A percentile compares a stretch with the other conserved stretches of the same genome.
phyloP scores from a whole-genome alignment of 495 filamentous ascomycete species.

The Filosporella fistucella region DNA sequence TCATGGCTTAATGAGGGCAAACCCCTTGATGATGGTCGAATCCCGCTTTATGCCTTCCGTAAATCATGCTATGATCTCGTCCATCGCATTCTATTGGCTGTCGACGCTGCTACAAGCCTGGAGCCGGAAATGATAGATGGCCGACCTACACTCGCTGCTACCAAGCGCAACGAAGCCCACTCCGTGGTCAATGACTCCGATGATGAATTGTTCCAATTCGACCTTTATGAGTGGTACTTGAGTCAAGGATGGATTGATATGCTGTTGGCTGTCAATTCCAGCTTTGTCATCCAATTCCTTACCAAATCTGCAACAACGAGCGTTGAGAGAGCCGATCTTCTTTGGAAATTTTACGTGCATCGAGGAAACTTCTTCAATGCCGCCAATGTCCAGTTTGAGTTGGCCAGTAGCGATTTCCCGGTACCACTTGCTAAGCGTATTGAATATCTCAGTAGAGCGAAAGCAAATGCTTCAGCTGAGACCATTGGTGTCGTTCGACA shows the following conservation, averaged over 20 bases:
- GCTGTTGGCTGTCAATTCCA: conserved; percentile 75
- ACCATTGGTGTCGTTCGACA: conserved; percentile 68
- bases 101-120: conserved; percentile 62
- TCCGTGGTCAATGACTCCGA: conserved; percentile 75
- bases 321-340: conserved; percentile 77
- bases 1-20: conserved; percentile 59
- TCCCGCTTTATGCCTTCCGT: conserved; percentile 60
- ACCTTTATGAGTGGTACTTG: conserved; percentile 96
- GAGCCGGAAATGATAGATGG: conserved; percentile 75
- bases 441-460: conserved; percentile 81
- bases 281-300: conserved; percentile 83
- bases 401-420: conserved; percentile 75
- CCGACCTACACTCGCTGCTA: conserved; percentile 65
- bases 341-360: conserved; percentile 85
- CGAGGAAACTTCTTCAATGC: conserved; percentile 76
- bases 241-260: conserved; percentile 75
- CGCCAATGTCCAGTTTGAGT: conserved; percentile 75
- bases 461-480: conserved; percentile 77
- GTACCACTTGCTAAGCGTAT: conserved; percentile 76
- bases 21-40: conserved; percentile 58
- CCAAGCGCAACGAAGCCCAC: conserved; percentile 81
- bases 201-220: conserved; percentile 90
- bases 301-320: conserved; percentile 63
- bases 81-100: conserved; percentile 65
- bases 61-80: conserved; percentile 80